Evolutionary conservation across 306 rosid species (phyloP).

Genomic region (Corylus heterophylla): DNA sequence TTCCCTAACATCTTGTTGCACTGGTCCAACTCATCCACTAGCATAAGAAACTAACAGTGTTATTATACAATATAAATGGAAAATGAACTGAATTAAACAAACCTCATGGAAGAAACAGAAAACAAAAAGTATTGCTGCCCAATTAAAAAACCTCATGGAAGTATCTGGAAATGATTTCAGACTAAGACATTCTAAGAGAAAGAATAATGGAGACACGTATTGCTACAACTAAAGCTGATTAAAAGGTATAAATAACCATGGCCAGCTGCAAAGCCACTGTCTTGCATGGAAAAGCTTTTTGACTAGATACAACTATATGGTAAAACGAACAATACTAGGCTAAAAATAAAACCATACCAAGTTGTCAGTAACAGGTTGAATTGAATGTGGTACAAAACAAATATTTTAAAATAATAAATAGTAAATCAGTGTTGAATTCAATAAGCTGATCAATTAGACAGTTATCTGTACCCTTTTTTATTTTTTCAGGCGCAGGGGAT

Average conservation of each 20-base stretch:
- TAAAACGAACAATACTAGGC: not conserved
- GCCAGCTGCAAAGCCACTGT: slow-evolving; percentile 1
- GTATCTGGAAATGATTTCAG: slow-evolving; percentile 7
- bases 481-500: slow-evolving; percentile 68
- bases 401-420: slow-evolving; percentile 13
- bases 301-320: not conserved
- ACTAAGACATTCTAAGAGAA: slow-evolving; percentile 12
- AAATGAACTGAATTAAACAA: slow-evolving; percentile 1
- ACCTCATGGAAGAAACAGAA: not conserved
- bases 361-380: not conserved
- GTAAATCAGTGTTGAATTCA: slow-evolving; percentile 10
- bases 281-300: slow-evolving; percentile 11
- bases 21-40: slow-evolving; percentile 96
- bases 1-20: slow-evolving; percentile 93
- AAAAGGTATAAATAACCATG: not conserved
- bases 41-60: slow-evolving; percentile 33
- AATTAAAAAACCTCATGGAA: not conserved
- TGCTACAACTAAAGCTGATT: slow-evolving; percentile 2
- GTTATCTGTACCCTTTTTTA: slow-evolving; percentile 60
- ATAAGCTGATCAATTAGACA: slow-evolving; percentile 22
- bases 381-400: not conserved
- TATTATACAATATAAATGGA: slow-evolving; percentile 18
- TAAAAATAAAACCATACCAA: not conserved
- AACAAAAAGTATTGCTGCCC: not conserved
- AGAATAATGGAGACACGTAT: slow-evolving; percentile 15